These are phyloP conservation scores for Colletotrichum endophyticum DNA, from an alignment of 2,329 filamentous ascomycete species.

Conservation along the genomic window DNA sequence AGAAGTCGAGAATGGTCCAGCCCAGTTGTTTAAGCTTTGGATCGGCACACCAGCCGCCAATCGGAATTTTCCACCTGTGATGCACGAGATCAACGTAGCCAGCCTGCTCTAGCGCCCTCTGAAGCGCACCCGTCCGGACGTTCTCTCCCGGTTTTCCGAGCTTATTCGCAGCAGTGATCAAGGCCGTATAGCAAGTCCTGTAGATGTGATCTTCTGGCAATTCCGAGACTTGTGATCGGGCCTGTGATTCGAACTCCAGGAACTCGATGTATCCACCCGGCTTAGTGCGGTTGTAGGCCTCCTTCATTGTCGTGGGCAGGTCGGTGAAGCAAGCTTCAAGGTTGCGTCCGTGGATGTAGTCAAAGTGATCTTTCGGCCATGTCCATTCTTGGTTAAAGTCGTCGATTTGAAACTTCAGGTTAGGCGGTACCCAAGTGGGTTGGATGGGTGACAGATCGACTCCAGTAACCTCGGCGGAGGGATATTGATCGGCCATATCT, in stretches of 20 bases:
- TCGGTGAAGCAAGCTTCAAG: constrained; percentile 63
- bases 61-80: constrained; percentile 19
- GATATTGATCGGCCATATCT: constrained; percentile 50
- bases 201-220: background rate
- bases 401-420: constrained; percentile 39
- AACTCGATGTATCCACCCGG: constrained; percentile 36
- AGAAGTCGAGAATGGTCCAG: constrained; percentile 23
- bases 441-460: constrained; percentile 58
- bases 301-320: constrained; percentile 58
- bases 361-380: constrained; percentile 41
- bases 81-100: constrained; percentile 24
- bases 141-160: constrained; percentile 34
- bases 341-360: constrained; percentile 65
- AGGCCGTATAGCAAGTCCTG: constrained; percentile 30
- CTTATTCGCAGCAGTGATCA: constrained; percentile 32
- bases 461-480: constrained; percentile 48
- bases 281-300: constrained; percentile 55
- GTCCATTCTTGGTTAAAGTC: constrained; percentile 49
- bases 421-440: constrained; percentile 40
- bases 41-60: constrained; percentile 20
- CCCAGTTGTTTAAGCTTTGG: constrained; percentile 14
- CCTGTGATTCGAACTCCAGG: constrained; percentile 28
- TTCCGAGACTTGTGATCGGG: background rate
- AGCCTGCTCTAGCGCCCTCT: constrained; percentile 22
- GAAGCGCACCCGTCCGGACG: constrained; percentile 24